Evolutionary conservation across 345 rosid genomes (phyloP).

Genomic region (rapeseed (Brassica napus)): Da-Ae NC_063451.1:31397501-31398000

Average conservation of each 20-base stretch:
- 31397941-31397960: background rate
- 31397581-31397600: background rate
- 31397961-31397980: constrained; percentile 2
- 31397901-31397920: constrained; percentile 21
- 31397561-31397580: background rate
- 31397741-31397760: constrained; percentile 39
- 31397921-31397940: background rate
- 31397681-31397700: background rate
- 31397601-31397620: constrained; percentile 64
- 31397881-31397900: constrained; percentile 40
- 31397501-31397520: background rate
- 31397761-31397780: constrained; percentile 54
- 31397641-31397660: constrained; percentile 79
- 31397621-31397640: constrained; percentile 70
- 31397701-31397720: constrained; percentile 19
- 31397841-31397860: background rate
- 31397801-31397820: background rate
- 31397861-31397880: constrained; percentile 28
- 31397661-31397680: constrained; percentile 50
- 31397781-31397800: background rate
- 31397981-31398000: no score
- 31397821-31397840: background rate
- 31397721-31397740: constrained; percentile 17
- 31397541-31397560: constrained; percentile 10
- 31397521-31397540: constrained; percentile 53